A percentile compares a stretch with the other conserved stretches of the same genome.
These are phyloP conservation scores for Anthracocystis panici-leucophaei DNA, from an alignment of 1,284 basidiomycete species.

Conservation along the genomic window DNA sequence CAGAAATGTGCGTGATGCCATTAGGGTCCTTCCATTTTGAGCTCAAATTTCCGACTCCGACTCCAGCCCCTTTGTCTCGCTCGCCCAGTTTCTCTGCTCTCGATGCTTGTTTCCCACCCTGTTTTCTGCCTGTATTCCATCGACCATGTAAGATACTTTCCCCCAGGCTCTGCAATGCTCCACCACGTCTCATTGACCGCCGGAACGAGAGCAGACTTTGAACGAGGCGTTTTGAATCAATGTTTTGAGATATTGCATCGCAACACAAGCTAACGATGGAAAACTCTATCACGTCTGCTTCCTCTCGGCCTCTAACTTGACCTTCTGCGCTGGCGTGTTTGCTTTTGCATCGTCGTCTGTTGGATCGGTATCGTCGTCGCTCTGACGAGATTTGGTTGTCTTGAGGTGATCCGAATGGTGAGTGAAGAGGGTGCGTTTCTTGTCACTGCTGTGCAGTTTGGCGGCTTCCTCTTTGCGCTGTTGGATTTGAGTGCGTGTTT, in stretches of 20 bases:
- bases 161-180: conserved; percentile 3
- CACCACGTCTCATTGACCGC: background rate
- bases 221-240: background rate
- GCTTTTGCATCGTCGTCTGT: conserved; percentile 18
- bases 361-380: conserved; percentile 27
- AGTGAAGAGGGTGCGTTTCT: conserved; percentile 21
- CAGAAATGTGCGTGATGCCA: conserved; percentile 1
- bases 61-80: background rate
- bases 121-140: conserved; percentile 1
- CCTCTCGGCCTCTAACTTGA: too few relatives aligned
- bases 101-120: background rate
- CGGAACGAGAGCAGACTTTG: background rate
- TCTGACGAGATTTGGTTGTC: conserved; percentile 10
- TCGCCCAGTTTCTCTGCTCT: too few relatives aligned
- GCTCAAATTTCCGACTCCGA: background rate
- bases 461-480: conserved; percentile 45
- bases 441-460: conserved; percentile 37
- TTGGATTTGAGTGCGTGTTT: conserved; percentile 39
- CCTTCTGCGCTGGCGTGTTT: background rate
- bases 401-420: conserved; percentile 31
- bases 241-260: background rate
- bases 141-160: conserved; percentile 6
- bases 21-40: background rate
- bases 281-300: too few relatives aligned
- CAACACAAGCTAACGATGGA: background rate